Evolutionary conservation across 331 rosid species (phyloP).

Genomic region (Rosa hybrid): DNA sequence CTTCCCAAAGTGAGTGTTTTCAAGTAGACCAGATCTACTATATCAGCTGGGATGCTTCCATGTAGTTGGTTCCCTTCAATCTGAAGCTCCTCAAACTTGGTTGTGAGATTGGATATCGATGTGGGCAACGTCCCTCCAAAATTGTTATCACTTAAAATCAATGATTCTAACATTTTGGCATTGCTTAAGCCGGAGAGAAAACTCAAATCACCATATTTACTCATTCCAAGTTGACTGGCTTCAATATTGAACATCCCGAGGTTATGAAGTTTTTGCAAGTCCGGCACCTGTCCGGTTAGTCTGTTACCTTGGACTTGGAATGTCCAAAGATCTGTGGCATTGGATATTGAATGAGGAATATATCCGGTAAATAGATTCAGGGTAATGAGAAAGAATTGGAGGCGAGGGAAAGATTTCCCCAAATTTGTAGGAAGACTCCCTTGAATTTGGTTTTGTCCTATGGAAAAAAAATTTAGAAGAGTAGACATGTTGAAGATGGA

Average conservation of each 20-base stretch:
- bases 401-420: conserved; percentile 7
- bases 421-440: conserved; percentile 20
- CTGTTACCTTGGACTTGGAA: background rate
- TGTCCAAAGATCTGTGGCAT: background rate
- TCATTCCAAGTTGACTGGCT: background rate
- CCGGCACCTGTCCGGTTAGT: background rate
- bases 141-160: too few relatives aligned
- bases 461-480: too few relatives aligned
- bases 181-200: conserved; percentile 10
- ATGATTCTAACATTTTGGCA: background rate
- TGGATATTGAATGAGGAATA: conserved; percentile 18
- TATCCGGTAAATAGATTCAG: background rate
- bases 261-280: background rate
- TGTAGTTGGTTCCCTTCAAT: background rate
- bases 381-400: background rate
- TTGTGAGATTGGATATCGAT: conserved; percentile 17
- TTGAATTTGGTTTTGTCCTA: background rate
- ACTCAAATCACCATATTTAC: too few relatives aligned
- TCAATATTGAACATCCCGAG: background rate
- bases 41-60: conserved; percentile 1
- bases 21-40: conserved; percentile 4
- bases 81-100: background rate
- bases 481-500: conserved; percentile 12
- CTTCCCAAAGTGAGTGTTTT: rapidly evolving
- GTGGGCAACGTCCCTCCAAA: conserved; percentile 15